A percentile compares a stretch with the other conserved stretches of the same genome.
Evolutionary conservation across 441 rosid genomes (phyloP).

Genomic region (Adansonia grandidieri): DNA sequence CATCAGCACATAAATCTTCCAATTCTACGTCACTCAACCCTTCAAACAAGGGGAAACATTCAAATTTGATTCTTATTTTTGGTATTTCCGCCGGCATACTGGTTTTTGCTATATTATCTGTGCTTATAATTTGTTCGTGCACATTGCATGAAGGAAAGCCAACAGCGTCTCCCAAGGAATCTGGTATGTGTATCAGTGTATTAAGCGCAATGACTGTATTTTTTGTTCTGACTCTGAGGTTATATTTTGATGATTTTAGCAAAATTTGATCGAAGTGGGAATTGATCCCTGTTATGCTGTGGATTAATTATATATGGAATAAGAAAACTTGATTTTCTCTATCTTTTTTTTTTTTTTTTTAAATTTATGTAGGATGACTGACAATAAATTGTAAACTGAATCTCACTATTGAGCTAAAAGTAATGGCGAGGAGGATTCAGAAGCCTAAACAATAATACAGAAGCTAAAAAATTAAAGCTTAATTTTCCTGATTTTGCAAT

Average conservation of each 20-base stretch:
- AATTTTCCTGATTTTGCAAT: neutral
- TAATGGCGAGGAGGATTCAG: neutral
- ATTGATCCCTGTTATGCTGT: neutral
- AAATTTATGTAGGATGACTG: neutral
- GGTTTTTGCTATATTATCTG: constrained; percentile 52
- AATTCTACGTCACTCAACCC: constrained; percentile 41
- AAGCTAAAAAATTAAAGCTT: neutral
- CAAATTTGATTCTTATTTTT: constrained; percentile 63
- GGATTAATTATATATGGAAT: neutral
- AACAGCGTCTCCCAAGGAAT: constrained; percentile 52
- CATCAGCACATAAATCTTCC: constrained; percentile 54
- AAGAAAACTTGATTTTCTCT: neutral
- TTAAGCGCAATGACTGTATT: constrained; percentile 25
- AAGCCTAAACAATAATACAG: neutral
- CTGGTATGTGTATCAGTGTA: constrained; percentile 52
- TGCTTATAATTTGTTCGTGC: constrained; percentile 69
- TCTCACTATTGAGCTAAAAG: neutral
- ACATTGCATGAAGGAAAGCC: constrained; percentile 57
- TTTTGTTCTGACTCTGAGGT: constrained; percentile 20
- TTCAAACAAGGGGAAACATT: constrained; percentile 58
- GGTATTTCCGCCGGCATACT: constrained; percentile 67
- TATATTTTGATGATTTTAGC: constrained; percentile 6
- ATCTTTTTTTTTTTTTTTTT: too few relatives aligned
- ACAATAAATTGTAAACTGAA: neutral
- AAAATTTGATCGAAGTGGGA: neutral